phyloP scores from a whole-genome alignment of 805 yeast species.

The Tetrapisispora namnaoensis region DNA sequence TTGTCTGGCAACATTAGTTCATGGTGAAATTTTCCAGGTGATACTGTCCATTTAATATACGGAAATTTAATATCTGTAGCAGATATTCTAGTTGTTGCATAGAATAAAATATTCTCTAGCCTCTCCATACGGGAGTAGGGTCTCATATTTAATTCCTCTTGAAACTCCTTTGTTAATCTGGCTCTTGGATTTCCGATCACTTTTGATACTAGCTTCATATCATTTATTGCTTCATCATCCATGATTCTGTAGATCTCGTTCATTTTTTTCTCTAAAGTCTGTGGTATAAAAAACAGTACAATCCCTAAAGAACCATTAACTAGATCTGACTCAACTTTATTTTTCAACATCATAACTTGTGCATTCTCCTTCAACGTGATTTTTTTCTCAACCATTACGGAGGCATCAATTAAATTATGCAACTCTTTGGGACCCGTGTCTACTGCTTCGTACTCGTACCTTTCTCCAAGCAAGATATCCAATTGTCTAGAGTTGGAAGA shows the following conservation, averaged over 20 bases:
- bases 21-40: slow-evolving; percentile 19
- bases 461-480: slow-evolving; percentile 38
- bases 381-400: slow-evolving; percentile 60
- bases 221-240: slow-evolving; percentile 22
- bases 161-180: slow-evolving; percentile 21
- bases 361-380: slow-evolving; percentile 71
- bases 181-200: slow-evolving; percentile 20
- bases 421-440: slow-evolving; percentile 33
- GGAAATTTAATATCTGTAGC: slow-evolving; percentile 21
- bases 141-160: slow-evolving; percentile 18
- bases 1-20: slow-evolving; percentile 32
- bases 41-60: slow-evolving; percentile 27
- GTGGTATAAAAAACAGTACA: slow-evolving; percentile 36
- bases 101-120: slow-evolving; percentile 12
- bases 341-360: slow-evolving; percentile 90
- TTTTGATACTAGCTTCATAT: slow-evolving; percentile 27
- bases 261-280: slow-evolving; percentile 16
- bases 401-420: slow-evolving; percentile 36
- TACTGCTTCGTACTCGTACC: slow-evolving; percentile 35
- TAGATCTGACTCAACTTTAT: slow-evolving; percentile 52
- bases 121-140: slow-evolving; percentile 10
- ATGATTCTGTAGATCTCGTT: slow-evolving; percentile 17
- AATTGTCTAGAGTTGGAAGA: slow-evolving; percentile 53
- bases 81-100: slow-evolving; percentile 12
- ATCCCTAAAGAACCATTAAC: slow-evolving; percentile 91